Evolutionary conservation across 495 filamentous ascomycete species (phyloP), one percentile per base, ranked within the genome.

Genomic region (Haplographium delicatum): DNA sequence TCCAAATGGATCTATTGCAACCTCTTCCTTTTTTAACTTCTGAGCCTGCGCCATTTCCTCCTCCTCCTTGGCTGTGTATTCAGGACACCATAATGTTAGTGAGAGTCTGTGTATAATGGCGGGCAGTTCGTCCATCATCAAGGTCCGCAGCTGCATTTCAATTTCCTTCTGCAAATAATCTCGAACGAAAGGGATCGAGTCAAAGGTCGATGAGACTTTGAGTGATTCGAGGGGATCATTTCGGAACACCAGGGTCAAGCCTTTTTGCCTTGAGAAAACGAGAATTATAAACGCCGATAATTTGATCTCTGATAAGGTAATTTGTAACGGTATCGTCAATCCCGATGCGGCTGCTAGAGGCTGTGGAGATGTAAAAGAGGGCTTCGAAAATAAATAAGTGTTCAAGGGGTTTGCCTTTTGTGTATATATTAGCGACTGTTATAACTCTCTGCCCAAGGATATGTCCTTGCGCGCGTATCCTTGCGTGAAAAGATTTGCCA

Each of bases 181-280:
- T 48, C 91, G 83, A 47, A 98, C 91, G 58, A 97, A 98, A 8
- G 91, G 91, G 59, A 98, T 98, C 9, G 93, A 95, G 70, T 98
- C 93, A 65, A 97, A 98, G 22, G 93, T 98, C 50, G 89, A 95
- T 2, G 93, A 96, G 53, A 98, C 93, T 72, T 96, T 97, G 54
- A 98, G 82, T 11, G 90, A 96, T 60, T 98, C 93, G 45, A 98
- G 81, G 2, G 93, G 93, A 67, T 98, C 93, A 75, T 98, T 97
- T 56, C 93, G 85, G 59, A 98, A 98, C 4, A 98, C 93, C 28
- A 98, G 73, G 0, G 93, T 98, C 39, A 98, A 76, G 6, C 93
- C 93, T 64, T 98, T 98, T 65, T 96, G 91, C 60, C 86, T 89
- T 6, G 90, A 96, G 68, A 97, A 98, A 37, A 98, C 93, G 24